Percentiles rank a stretch among this genome's conserved stretches.
Evolutionary conservation across 129 eudicot genomes (phyloP).

Genomic region (Flaveria bidentis): DNA sequence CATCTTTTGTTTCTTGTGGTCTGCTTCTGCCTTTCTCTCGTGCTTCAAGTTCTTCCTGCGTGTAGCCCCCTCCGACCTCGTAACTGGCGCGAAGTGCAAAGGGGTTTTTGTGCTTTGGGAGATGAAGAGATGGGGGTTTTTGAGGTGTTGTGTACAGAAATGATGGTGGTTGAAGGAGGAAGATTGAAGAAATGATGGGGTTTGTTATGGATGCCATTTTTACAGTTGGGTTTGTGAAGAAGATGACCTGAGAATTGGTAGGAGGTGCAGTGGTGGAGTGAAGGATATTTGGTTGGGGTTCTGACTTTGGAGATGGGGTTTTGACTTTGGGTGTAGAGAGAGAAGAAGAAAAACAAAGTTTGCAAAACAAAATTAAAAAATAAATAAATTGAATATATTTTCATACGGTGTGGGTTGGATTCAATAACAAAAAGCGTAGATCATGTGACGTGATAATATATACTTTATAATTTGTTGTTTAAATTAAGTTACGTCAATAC

Average conservation of each 20-base stretch:
- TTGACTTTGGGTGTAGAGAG: not conserved
- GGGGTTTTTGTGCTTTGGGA: constrained; percentile 10
- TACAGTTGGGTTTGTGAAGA: not conserved
- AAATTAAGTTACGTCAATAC: too few species aligned
- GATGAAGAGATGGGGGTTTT: constrained; percentile 19
- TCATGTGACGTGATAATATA: too few species aligned
- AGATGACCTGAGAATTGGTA: not conserved
- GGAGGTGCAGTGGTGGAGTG: not conserved
- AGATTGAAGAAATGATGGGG: constrained; percentile 25
- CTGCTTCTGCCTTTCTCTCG: constrained; percentile 26
- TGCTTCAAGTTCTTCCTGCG: constrained; percentile 49
- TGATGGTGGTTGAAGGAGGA: constrained; percentile 8
- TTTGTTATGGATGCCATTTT: constrained; percentile 30
- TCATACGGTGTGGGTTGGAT: too few species aligned
- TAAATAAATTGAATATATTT: too few species aligned
- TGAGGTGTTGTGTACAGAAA: constrained; percentile 10
- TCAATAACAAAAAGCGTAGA: too few species aligned
- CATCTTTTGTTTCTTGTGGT: constrained; percentile 14
- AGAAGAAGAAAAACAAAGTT: not conserved
- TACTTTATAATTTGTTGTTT: too few species aligned
- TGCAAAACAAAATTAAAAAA: too few species aligned
- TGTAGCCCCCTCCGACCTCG: constrained; percentile 61
- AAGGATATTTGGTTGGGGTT: constrained; percentile 11
- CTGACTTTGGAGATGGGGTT: not conserved
- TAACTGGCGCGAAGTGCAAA: constrained; percentile 38